Percentiles rank a stretch among this genome's conserved stretches.
phyloP scores from a whole-genome alignment of 1,284 basidiomycete species.

The Grifola frondosa region DNA sequence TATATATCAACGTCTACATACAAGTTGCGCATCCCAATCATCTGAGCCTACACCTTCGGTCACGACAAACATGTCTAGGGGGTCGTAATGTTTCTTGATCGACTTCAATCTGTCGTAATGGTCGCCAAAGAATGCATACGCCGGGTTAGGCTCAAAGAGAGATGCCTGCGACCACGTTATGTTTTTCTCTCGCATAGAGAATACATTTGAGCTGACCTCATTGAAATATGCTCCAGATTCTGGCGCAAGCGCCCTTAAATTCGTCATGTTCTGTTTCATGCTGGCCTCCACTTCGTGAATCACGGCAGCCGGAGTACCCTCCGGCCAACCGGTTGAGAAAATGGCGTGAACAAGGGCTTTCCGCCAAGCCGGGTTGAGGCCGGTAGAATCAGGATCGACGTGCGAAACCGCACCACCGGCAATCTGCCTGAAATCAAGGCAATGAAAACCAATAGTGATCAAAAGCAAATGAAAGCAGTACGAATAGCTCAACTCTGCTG shows the following conservation, averaged over 20 bases:
- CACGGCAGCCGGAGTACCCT: slow-evolving; percentile 25
- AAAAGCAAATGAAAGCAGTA: slow-evolving; percentile 19
- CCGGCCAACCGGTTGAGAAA: slow-evolving; percentile 31
- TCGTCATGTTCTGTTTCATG: slow-evolving; percentile 28
- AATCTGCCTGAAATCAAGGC: slow-evolving; percentile 28
- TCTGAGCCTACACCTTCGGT: slow-evolving; percentile 45
- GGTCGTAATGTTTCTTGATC: slow-evolving; percentile 47
- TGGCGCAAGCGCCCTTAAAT: slow-evolving; percentile 23
- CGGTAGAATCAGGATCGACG: slow-evolving; percentile 36
- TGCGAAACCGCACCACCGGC: slow-evolving; percentile 40
- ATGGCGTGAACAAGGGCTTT: slow-evolving; percentile 33
- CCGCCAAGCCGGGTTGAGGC: slow-evolving; percentile 45
- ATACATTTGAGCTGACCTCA: slow-evolving; percentile 35
- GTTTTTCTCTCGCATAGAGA: not conserved
- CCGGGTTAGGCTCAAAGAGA: slow-evolving; percentile 37
- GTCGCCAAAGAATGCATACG: slow-evolving; percentile 43
- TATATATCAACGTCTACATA: slow-evolving; percentile 14
- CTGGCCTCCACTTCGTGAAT: slow-evolving; percentile 28
- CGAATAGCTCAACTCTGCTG: slow-evolving; percentile 12
- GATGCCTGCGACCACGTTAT: slow-evolving; percentile 33
- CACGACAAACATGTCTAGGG: slow-evolving; percentile 42
- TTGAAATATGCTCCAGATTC: slow-evolving; percentile 41
- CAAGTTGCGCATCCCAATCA: slow-evolving; percentile 30
- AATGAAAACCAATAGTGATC: not conserved
- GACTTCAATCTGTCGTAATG: slow-evolving; percentile 39